A percentile compares a stretch with the other conserved stretches of the same genome.
Conservation (phyloP, 805 yeast species). For the Kluyveromyces aestuarii region DNA sequence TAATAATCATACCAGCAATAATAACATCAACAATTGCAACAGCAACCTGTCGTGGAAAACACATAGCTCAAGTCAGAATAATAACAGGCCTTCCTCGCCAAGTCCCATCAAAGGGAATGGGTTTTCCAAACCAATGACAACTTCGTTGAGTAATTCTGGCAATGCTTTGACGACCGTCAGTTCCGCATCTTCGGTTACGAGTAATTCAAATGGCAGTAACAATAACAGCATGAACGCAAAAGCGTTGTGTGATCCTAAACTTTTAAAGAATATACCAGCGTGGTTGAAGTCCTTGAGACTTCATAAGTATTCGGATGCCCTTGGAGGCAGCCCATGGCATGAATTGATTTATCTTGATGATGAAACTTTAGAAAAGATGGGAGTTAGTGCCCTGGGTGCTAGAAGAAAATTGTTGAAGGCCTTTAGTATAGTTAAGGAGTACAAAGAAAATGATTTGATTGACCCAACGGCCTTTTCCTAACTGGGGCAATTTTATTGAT, state of each 20-base stretch:
- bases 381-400: slow-evolving; percentile 94
- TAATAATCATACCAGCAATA: slow-evolving; percentile 5
- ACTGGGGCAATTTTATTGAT: neutral
- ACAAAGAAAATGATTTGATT: slow-evolving; percentile 34
- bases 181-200: slow-evolving; percentile 2
- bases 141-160: slow-evolving; percentile 1
- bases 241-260: slow-evolving; percentile 42
- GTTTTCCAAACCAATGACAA: neutral
- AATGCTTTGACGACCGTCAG: slow-evolving; percentile 3
- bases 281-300: slow-evolving; percentile 87
- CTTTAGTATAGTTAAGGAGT: slow-evolving; percentile 69
- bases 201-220: slow-evolving; percentile 12
- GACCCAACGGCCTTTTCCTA: slow-evolving; percentile 17
- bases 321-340: slow-evolving; percentile 69
- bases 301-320: slow-evolving; percentile 87
- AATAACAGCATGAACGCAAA: slow-evolving; percentile 32
- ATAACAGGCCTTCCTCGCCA: slow-evolving; percentile 3
- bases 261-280: slow-evolving; percentile 71
- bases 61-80: slow-evolving; percentile 2
- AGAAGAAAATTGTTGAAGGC: slow-evolving; percentile 88
- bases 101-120: neutral
- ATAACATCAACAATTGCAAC: slow-evolving; percentile 8
- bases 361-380: slow-evolving; percentile 58
- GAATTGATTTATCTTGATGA: slow-evolving; percentile 68
- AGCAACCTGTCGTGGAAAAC: neutral